Base-by-base conservation (phyloP, 2,329 filamentous ascomycete genomes). In the Phyllosticta paracitricarpa region DNA sequence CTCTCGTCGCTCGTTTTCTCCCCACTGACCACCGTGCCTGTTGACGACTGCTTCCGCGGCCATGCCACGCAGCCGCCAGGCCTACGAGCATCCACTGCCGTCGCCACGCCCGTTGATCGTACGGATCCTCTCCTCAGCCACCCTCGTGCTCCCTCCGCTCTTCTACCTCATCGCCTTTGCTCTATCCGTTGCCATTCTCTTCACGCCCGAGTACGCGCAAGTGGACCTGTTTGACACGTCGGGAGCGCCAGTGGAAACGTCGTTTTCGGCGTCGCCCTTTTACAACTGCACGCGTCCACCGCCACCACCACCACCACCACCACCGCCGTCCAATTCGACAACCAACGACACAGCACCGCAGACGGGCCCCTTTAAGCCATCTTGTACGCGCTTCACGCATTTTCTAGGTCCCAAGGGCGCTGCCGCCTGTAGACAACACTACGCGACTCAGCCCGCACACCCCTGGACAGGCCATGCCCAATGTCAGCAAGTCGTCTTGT, bases 211-310 rank as follows among this genome's bases (percentile, higher is more conserved):
- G 5, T 58, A 53, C 51, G 57, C 57, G 48, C 48, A 26, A 17
- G 22, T 51, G 9, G 53, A 58, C 17, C 48, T 58, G 4, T 40
- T 53, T 51, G 51, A 53, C 48, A 35, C 57, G 5, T 35, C 35
- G 26, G 57, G 57, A 51, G 14, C 14, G 12, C 57, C 51, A 26
- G 53, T 33, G 28, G 57, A 51, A n/a, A 14, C 54, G 26, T 51
- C 52, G 26, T 9, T 58, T n/a, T 51, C 52, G 17, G 51, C 57
- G 28, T 58, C 57, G 17, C 57, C 57, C 51, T 58, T 58, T 51
- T 58, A 58, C 57, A 58, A 58, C 57, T 58, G 57, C 57, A 58
- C 57, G 48, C 52, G 53, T 14, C 28, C 28, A 30, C 28, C 6
- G 28, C 28, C 28, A 8, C 5, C 28, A 8, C 28, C 28, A 10